These are phyloP conservation scores for Phytopythium mirpurense DNA, from an alignment of 352 stramenopile species.

Conservation along the genomic window DNA sequence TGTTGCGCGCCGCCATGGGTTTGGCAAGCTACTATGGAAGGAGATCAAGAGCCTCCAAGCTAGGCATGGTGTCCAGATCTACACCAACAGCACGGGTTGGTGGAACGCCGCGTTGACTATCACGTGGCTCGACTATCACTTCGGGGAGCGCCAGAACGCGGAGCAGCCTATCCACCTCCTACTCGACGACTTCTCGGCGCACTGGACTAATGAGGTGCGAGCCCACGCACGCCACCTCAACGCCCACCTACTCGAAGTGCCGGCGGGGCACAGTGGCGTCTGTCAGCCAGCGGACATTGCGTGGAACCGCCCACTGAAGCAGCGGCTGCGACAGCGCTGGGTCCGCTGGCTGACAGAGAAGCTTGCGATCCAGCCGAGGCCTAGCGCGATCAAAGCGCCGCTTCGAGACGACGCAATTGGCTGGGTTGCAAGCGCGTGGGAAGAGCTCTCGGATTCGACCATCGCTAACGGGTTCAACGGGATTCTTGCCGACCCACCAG, in stretches of 20 bases:
- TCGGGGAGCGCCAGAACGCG: constrained; percentile 5
- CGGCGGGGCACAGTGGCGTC: constrained; percentile 5
- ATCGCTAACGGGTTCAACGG: neutral
- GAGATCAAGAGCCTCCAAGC: constrained; percentile 14
- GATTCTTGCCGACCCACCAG: neutral
- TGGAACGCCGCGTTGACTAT: constrained; percentile 24
- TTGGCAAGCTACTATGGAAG: constrained; percentile 12
- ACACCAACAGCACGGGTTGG: constrained; percentile 22
- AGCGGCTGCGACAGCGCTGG: neutral
- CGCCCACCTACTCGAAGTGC: constrained; percentile 16
- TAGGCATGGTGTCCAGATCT: constrained; percentile 10
- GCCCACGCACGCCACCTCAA: constrained; percentile 12
- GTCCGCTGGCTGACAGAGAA: neutral
- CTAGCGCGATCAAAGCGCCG: neutral
- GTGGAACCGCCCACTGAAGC: constrained; percentile 8
- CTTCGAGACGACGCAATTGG: neutral
- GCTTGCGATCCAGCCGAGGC: neutral
- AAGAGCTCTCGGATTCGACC: neutral
- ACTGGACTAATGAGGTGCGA: constrained; percentile 9
- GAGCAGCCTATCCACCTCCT: constrained; percentile 4
- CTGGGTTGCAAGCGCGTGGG: neutral
- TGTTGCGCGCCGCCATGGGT: constrained; percentile 8
- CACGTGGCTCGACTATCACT: constrained; percentile 9
- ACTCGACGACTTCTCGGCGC: constrained; percentile 10
- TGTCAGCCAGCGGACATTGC: constrained; percentile 13